These are phyloP conservation scores for Globisporangium nagaii DNA, from an alignment of 352 stramenopile species.

Conservation along the genomic window DNA sequence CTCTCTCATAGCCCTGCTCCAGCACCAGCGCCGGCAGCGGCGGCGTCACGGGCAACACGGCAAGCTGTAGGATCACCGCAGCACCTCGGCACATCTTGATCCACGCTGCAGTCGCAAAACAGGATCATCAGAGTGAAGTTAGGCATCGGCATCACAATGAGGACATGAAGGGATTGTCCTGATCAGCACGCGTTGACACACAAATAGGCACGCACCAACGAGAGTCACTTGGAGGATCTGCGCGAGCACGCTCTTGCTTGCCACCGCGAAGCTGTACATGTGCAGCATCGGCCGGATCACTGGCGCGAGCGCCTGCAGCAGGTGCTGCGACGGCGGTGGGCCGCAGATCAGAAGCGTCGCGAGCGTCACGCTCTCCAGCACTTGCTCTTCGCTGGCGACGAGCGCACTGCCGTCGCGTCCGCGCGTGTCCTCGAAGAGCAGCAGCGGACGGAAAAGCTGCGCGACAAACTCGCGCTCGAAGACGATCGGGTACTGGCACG, in stretches of 20 bases:
- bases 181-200: too few species aligned
- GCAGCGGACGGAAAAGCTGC: slow-evolving; percentile 47
- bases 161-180: too few species aligned
- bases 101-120: slow-evolving; percentile 15
- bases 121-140: not conserved
- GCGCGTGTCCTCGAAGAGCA: slow-evolving; percentile 52
- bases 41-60: slow-evolving; percentile 44
- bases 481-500: slow-evolving; percentile 25
- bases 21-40: slow-evolving; percentile 25
- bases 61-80: slow-evolving; percentile 41
- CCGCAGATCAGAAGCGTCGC: slow-evolving; percentile 60
- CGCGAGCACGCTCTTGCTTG: slow-evolving; percentile 61
- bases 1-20: slow-evolving; percentile 23
- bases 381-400: slow-evolving; percentile 31
- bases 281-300: slow-evolving; percentile 63
- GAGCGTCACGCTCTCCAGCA: slow-evolving; percentile 48
- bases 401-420: slow-evolving; percentile 1
- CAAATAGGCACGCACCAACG: slow-evolving; percentile 23
- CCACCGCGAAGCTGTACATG: slow-evolving; percentile 57
- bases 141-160: too few species aligned
- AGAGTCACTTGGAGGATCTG: slow-evolving; percentile 45
- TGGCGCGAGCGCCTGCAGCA: slow-evolving; percentile 40
- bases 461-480: slow-evolving; percentile 56
- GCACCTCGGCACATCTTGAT: slow-evolving; percentile 24
- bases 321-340: slow-evolving; percentile 45